Evolutionary conservation across 331 rosid species (phyloP).

Genomic region (Quercus phellos): DNA sequence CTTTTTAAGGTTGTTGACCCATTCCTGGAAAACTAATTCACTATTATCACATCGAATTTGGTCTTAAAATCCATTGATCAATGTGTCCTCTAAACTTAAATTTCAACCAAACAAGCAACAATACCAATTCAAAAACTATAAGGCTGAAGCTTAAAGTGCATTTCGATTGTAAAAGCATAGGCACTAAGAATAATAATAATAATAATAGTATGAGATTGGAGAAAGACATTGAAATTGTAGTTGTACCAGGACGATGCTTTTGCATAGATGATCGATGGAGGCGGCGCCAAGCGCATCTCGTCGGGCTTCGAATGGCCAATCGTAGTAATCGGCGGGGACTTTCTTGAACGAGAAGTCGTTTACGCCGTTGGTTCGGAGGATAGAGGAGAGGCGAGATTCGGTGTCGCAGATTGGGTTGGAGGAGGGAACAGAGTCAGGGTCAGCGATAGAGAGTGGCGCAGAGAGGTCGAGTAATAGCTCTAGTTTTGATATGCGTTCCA

Average conservation of each 20-base stretch:
- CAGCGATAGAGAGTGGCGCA: not conserved
- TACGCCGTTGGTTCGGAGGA: slow-evolving; percentile 48
- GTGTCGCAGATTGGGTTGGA: slow-evolving; percentile 30
- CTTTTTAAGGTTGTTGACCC: not conserved
- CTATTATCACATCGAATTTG: not conserved
- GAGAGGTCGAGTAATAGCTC: slow-evolving; percentile 31
- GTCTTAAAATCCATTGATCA: not conserved
- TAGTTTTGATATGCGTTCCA: slow-evolving; percentile 56
- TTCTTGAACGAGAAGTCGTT: slow-evolving; percentile 64
- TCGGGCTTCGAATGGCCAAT: slow-evolving; percentile 69
- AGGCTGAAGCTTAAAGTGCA: not conserved
- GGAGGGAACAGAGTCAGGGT: not conserved
- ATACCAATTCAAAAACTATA: not conserved
- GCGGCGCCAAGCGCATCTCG: slow-evolving; percentile 64
- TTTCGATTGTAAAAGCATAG: not conserved
- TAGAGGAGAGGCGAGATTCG: slow-evolving; percentile 60
- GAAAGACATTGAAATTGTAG: not conserved
- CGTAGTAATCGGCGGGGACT: slow-evolving; percentile 74
- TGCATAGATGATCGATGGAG: slow-evolving; percentile 81
- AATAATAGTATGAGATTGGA: not conserved
- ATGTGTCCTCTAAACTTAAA: not conserved
- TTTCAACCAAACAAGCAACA: not conserved
- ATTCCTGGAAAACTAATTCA: not conserved
- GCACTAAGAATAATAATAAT: no score
- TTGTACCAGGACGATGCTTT: slow-evolving; percentile 78